Conservation (phyloP, 768 basidiomycete genomes). For the Suillus tomentosus region DNA sequence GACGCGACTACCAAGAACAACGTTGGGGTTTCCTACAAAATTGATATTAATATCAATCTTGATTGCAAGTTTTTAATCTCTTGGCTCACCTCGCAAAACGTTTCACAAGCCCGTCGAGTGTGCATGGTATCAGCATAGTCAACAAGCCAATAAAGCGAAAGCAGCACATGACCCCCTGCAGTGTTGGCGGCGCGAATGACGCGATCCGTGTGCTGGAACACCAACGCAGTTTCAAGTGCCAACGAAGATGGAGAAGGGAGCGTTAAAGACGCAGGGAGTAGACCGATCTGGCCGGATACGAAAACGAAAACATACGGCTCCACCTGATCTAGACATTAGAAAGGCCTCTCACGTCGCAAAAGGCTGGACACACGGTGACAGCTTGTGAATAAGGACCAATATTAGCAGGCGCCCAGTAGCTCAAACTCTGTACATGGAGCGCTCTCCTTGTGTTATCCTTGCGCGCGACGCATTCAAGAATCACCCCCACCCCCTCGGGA, state of each 20-base stretch:
- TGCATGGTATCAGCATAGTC: conserved; percentile 39
- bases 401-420: conserved; percentile 99
- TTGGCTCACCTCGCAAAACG: conserved; percentile 22
- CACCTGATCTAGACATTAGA: conserved; percentile 45
- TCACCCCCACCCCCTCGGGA: conserved; percentile 54
- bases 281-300: conserved; percentile 93
- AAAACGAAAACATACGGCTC: conserved; percentile 78
- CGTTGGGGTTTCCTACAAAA: conserved; percentile 39
- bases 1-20: conserved; percentile 64
- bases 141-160: conserved; percentile 74
- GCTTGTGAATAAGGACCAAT: conserved; percentile 99
- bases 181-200: conserved; percentile 60
- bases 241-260: conserved; percentile 56
- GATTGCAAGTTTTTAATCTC: not conserved
- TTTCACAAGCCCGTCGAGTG: conserved; percentile 43
- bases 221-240: conserved; percentile 67
- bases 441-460: conserved; percentile 52
- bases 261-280: conserved; percentile 72
- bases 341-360: not conserved
- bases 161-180: conserved; percentile 60
- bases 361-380: conserved; percentile 58
- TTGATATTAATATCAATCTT: no score
- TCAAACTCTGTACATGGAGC: conserved; percentile 92
- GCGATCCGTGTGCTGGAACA: conserved; percentile 77
- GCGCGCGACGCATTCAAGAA: conserved; percentile 79